Evolutionary conservation across 1,284 basidiomycete species (phyloP).

Genomic region (Puccinia coronata): DNA sequence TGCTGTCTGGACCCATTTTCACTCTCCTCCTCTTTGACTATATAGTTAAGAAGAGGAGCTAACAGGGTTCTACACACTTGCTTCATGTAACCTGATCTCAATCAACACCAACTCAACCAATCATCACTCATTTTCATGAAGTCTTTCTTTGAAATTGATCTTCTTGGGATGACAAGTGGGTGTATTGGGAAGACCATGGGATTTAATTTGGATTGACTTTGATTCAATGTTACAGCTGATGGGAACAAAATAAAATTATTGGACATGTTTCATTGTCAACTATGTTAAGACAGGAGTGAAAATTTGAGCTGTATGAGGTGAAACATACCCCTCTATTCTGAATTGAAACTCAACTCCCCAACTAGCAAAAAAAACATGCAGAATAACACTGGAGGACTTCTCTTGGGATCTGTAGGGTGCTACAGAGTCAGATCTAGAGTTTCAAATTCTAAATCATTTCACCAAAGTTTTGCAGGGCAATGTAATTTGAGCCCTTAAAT

Average conservation of each 20-base stretch:
- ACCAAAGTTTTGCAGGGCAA: too few species aligned
- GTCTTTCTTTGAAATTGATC: too few species aligned
- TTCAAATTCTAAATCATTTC: too few species aligned
- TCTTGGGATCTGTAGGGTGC: too few species aligned
- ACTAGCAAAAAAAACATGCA: too few species aligned
- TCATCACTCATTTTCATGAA: not conserved
- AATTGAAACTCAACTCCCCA: not conserved
- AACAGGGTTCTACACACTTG: not conserved
- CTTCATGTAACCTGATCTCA: not conserved
- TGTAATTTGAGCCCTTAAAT: too few species aligned
- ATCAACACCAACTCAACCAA: not conserved
- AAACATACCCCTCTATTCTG: not conserved
- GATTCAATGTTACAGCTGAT: too few species aligned
- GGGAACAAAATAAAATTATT: not conserved
- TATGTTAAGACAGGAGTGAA: too few species aligned
- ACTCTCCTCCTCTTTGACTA: not conserved
- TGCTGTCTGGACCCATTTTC: not conserved
- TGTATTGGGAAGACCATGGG: constrained; percentile 48
- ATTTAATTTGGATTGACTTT: too few species aligned
- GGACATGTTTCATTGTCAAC: too few species aligned
- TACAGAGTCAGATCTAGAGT: too few species aligned
- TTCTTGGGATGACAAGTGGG: constrained; percentile 29
- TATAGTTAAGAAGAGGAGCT: not conserved
- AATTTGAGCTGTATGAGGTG: not conserved
- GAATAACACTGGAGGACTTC: too few species aligned